These are phyloP conservation scores for Vitis labrusca DNA, from an alignment of 164 flowering plant genomes.

Conservation along the genomic window DNA sequence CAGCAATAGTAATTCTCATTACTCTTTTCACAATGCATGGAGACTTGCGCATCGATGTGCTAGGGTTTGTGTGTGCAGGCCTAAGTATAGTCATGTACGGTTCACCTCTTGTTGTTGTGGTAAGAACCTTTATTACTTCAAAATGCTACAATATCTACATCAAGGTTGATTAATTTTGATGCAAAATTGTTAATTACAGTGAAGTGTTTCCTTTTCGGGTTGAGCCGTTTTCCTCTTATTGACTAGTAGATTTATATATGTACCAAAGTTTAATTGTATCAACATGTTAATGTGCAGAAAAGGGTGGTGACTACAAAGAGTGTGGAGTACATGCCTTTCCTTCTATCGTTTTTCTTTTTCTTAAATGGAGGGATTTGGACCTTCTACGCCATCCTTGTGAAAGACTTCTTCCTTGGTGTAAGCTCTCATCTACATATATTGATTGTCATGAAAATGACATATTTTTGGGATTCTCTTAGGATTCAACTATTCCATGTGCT, in stretches of 20 bases:
- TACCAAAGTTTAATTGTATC: not conserved
- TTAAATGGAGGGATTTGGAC: slow-evolving; percentile 60
- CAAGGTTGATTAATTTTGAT: no score
- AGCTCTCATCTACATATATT: not conserved
- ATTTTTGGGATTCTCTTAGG: no score
- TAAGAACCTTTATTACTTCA: not conserved
- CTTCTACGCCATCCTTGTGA: slow-evolving; percentile 35
- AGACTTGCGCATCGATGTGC: slow-evolving; percentile 4
- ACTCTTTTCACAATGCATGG: slow-evolving; percentile 4
- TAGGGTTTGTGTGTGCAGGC: slow-evolving; percentile 12
- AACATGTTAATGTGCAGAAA: slow-evolving; percentile 20
- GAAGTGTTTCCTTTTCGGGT: not conserved
- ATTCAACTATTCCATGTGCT: no score
- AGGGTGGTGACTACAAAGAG: slow-evolving; percentile 44
- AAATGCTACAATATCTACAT: no score
- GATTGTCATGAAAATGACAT: no score
- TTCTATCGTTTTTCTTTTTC: slow-evolving; percentile 54
- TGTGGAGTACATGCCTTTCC: slow-evolving; percentile 74
- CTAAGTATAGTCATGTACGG: slow-evolving; percentile 12
- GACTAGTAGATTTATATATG: not conserved
- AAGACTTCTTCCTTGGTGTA: slow-evolving; percentile 29
- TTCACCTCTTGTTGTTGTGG: slow-evolving; percentile 24
- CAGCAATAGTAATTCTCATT: slow-evolving; percentile 3
- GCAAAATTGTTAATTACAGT: not conserved
- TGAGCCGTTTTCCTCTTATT: not conserved